Evolutionary conservation across 768 basidiomycete species (phyloP).

Genomic region (Hortiboletus campestris): DNA sequence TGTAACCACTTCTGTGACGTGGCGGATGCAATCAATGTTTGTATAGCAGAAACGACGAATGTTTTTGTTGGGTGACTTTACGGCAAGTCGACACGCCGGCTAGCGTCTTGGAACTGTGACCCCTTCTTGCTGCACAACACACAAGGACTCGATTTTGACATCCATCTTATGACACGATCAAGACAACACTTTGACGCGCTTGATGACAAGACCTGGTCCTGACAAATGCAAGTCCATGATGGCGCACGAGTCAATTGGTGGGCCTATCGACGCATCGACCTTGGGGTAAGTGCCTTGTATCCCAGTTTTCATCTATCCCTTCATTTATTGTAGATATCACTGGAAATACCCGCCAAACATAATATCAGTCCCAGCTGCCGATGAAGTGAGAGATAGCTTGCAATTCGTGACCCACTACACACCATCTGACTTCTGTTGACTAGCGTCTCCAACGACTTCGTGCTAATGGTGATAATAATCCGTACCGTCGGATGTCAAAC

Average conservation of each 20-base stretch:
- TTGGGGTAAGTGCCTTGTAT: slow-evolving; percentile 15
- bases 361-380: slow-evolving; percentile 18
- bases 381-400: slow-evolving; percentile 12
- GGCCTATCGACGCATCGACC: slow-evolving; percentile 27
- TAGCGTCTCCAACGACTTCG: slow-evolving; percentile 8
- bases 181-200: slow-evolving; percentile 4
- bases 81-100: too few species aligned
- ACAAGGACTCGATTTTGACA: neutral
- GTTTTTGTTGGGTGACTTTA: too few species aligned
- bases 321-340: slow-evolving; percentile 1
- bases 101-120: neutral
- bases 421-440: slow-evolving; percentile 3
- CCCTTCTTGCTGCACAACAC: neutral
- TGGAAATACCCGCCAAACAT: slow-evolving; percentile 26
- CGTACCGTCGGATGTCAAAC: slow-evolving; percentile 3
- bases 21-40: too few species aligned
- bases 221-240: slow-evolving; percentile 10
- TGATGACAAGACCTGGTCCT: slow-evolving; percentile 8
- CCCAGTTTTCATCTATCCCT: neutral
- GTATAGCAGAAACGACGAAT: too few species aligned
- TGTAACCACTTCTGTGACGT: too few species aligned
- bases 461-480: slow-evolving; percentile 16
- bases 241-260: slow-evolving; percentile 8
- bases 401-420: neutral
- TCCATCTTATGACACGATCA: slow-evolving; percentile 12